Base-by-base conservation (phyloP, 305 asterid genomes). In the Fraxinus baroniana region DNA sequence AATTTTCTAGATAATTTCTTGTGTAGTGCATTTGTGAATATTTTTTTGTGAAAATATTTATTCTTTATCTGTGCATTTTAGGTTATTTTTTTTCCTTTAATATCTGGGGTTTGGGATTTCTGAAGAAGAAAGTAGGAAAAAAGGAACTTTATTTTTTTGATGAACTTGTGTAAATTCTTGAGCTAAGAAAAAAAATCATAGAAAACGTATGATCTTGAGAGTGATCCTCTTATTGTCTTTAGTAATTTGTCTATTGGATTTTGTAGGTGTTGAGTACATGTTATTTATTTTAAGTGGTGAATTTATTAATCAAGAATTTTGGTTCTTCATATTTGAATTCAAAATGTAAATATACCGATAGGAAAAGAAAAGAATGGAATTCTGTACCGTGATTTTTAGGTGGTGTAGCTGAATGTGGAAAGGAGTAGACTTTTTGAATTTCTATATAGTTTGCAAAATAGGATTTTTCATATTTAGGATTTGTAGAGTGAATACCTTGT, bases 1-100 rank as follows among this genome's bases (percentile, higher is more conserved):
- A 73, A 39, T 89, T 20, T 84, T 89, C 80, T 87, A 89, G 8
- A 90, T 87, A 89, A 26, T 36, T 84, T 62, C 20, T 26, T 77
- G 24, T 46, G 7, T 35, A 33, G 46, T 30, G 79, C 12, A 44
- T 74, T 74, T 6, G 15, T 62, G 22, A 10, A 35, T 35, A 30
- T 4, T 37, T 70, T 79, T 13, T 76, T 18, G 12, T 18, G 37
- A 12, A 41, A 10, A 2, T 7, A 7, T 62, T 62, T 4, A 1
- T 22, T 15, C 72, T 62, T 22, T 62, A 62, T 7, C 32, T 5
- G 1, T 22, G 15, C 52, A 52, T 60, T 76, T 41, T 37, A 10
- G 28, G 77, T 76, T 35, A 17, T 32, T 41, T 39, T 3, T 8
- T 8, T 32, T 6, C 2, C 26, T 75, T 13, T 46, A 37, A 8